Percentiles rank a stretch among this genome's conserved stretches.
Evolutionary conservation across 495 filamentous ascomycete genomes (phyloP).

Genomic region (Podospora tetraspora): DNA sequence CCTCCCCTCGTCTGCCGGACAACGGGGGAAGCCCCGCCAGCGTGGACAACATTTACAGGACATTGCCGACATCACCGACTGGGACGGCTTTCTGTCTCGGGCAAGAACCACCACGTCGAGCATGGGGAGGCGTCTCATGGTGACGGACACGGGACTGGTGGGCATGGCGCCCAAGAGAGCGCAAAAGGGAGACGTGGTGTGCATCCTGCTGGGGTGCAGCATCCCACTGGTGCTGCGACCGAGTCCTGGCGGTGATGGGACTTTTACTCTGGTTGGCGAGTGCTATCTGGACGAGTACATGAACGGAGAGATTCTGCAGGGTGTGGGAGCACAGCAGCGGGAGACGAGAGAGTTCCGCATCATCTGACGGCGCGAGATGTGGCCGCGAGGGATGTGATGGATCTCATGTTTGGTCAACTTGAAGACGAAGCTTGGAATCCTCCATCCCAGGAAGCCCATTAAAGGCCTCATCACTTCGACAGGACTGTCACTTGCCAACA

Average conservation of each 20-base stretch:
- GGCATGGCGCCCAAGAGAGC: conserved; percentile 13
- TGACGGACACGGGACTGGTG: conserved; percentile 5
- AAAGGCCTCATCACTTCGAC: too few relatives aligned
- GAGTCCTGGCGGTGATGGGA: background rate
- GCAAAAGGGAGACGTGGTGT: conserved; percentile 30
- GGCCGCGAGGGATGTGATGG: background rate
- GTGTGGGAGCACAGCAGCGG: background rate
- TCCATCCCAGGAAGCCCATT: background rate
- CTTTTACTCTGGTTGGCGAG: conserved; percentile 5
- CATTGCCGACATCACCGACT: background rate
- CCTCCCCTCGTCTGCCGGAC: background rate
- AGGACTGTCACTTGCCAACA: background rate
- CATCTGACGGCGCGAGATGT: background rate
- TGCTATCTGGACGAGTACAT: conserved; percentile 7
- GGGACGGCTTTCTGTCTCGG: conserved; percentile 1
- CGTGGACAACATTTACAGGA: background rate
- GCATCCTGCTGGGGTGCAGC: conserved; percentile 39
- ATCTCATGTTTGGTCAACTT: background rate
- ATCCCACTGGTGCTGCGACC: conserved; percentile 34
- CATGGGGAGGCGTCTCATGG: conserved; percentile 7
- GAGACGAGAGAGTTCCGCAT: background rate
- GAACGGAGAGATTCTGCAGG: background rate
- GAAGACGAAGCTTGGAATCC: background rate
- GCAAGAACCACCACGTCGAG: background rate
- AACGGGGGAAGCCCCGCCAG: background rate